These are phyloP conservation scores for Rubia balearica DNA, from an alignment of 305 asterid species.

Conservation along the genomic window DNA sequence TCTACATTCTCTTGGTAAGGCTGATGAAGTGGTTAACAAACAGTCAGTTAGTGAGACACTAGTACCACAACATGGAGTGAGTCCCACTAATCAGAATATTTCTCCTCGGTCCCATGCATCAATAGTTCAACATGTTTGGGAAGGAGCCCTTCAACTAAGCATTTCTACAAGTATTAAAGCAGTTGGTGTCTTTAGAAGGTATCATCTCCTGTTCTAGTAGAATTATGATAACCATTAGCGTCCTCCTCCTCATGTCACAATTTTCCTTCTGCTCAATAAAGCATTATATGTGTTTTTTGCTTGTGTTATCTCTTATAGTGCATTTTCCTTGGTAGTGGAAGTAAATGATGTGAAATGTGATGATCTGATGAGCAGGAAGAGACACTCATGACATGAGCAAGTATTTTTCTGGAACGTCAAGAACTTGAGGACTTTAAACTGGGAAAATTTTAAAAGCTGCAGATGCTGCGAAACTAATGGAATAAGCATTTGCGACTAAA, in stretches of 20 bases:
- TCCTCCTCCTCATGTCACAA: not conserved
- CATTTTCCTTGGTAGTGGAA: too few species aligned
- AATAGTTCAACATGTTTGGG: conserved; percentile 52
- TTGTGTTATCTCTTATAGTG: not conserved
- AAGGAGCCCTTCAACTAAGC: conserved; percentile 66
- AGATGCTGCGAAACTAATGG: not conserved
- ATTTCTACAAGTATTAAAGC: conserved; percentile 51
- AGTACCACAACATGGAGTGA: conserved; percentile 26
- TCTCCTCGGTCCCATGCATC: conserved; percentile 21
- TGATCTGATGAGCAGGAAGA: not conserved
- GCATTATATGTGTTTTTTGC: not conserved
- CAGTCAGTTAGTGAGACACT: conserved; percentile 16
- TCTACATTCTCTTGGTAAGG: conserved; percentile 33
- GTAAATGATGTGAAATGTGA: not conserved
- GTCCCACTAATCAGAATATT: conserved; percentile 28
- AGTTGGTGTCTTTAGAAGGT: conserved; percentile 69
- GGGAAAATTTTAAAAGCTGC: not conserved
- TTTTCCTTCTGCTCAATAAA: not conserved
- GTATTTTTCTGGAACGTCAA: not conserved
- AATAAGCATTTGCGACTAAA: not conserved
- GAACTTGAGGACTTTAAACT: not conserved
- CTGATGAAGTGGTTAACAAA: conserved; percentile 27
- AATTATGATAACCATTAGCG: not conserved
- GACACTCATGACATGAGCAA: not conserved
- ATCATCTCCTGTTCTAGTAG: conserved; percentile 12